These are phyloP conservation scores for Porpolomopsis calyptriformis DNA, from an alignment of 768 basidiomycete genomes.

Conservation along the genomic window DNA sequence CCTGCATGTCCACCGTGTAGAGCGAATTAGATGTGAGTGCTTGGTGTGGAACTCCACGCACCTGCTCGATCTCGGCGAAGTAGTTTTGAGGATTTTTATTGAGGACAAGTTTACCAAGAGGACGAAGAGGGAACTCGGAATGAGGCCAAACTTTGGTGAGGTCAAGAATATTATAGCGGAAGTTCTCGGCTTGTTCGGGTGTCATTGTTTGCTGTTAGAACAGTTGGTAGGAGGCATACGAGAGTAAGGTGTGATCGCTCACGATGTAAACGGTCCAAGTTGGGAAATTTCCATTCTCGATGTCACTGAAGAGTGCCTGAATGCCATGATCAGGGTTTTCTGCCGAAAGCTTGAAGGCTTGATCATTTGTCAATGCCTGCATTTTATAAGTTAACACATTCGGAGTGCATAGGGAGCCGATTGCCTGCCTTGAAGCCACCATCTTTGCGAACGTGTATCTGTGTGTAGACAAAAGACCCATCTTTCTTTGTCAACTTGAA, in stretches of 20 bases:
- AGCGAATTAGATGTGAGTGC: no score
- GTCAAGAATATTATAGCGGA: conserved; percentile 85
- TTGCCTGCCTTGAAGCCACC: conserved; percentile 65
- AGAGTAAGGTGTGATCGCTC: conserved; percentile 17
- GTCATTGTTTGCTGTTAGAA: conserved; percentile 79
- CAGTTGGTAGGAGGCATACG: neutral
- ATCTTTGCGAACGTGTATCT: conserved; percentile 72
- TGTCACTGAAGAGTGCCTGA: conserved; percentile 67
- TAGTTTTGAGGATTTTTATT: conserved; percentile 76
- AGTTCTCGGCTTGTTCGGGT: conserved; percentile 77
- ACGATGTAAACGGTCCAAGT: conserved; percentile 84
- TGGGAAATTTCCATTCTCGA: conserved; percentile 72
- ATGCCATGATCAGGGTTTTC: conserved; percentile 81
- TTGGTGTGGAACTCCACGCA: conserved; percentile 24
- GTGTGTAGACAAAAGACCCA: conserved; percentile 77
- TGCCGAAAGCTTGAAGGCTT: conserved; percentile 56
- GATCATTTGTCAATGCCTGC: conserved; percentile 59
- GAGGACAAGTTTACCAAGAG: conserved; percentile 75
- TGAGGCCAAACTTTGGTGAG: conserved; percentile 92
- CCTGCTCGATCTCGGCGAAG: conserved; percentile 94
- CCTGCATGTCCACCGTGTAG: conserved; percentile 24
- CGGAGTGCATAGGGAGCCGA: neutral
- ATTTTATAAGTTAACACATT: neutral
- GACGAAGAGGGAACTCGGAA: conserved; percentile 75
- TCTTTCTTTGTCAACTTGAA: conserved; percentile 81